phyloP scores from a whole-genome alignment of 257 asterid genomes.

The Datura wrightii region DNA sequence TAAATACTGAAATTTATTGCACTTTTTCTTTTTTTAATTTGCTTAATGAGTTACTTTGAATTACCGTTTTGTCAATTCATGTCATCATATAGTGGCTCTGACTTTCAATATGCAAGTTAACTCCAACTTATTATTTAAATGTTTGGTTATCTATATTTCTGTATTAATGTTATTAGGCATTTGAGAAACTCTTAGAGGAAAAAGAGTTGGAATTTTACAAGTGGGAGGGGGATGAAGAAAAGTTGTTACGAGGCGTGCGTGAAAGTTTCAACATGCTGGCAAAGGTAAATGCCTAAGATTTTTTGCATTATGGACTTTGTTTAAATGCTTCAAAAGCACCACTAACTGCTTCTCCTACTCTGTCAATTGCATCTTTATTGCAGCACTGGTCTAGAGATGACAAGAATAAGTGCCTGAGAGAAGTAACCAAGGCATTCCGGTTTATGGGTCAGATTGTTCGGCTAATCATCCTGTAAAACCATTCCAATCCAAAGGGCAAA shows the following conservation, averaged over 20 bases:
- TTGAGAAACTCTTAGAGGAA: conserved; percentile 59
- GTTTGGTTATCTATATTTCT: conserved; percentile 23
- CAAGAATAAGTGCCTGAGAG: conserved; percentile 80
- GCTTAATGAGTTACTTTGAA: neutral
- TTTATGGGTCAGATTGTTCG: conserved; percentile 86
- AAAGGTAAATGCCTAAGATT: conserved; percentile 57
- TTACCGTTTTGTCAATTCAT: neutral
- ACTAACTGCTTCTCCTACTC: neutral
- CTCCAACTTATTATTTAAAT: neutral
- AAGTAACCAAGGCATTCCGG: conserved; percentile 83
- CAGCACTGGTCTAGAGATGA: conserved; percentile 94
- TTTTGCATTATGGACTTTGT: neutral
- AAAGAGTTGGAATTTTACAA: conserved; percentile 67
- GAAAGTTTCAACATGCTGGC: conserved; percentile 83
- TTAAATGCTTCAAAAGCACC: neutral
- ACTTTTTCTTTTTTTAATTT: neutral
- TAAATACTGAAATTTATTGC: neutral
- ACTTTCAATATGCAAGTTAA: neutral
- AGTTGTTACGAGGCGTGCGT: conserved; percentile 68
- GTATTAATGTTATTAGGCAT: conserved; percentile 57
- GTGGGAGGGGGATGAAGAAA: conserved; percentile 83
- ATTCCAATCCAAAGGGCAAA: neutral
- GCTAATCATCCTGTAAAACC: conserved; percentile 63
- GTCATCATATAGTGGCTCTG: conserved; percentile 14
- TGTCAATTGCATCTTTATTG: conserved; percentile 31